Percentiles rank a stretch among this genome's conserved stretches.
Conservation (phyloP, 306 rosid species). For the Acacia confusa region DNA sequence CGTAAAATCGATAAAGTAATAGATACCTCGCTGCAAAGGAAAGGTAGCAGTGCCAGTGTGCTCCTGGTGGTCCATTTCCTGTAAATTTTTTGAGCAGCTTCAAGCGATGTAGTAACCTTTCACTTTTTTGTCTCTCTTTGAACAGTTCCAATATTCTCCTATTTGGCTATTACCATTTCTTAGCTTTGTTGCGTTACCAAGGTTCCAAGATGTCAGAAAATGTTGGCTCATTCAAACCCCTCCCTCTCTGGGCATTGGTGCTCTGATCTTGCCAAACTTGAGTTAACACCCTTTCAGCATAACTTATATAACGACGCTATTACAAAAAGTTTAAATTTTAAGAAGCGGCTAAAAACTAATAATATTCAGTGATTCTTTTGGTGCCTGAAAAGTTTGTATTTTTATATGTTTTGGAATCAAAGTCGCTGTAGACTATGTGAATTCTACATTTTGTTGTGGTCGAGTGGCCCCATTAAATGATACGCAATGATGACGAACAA, state of each 20-base stretch:
- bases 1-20: slow-evolving; percentile 28
- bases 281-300: slow-evolving; percentile 13
- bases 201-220: slow-evolving; percentile 2
- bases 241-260: slow-evolving; percentile 28
- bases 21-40: slow-evolving; percentile 31
- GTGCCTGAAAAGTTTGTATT: neutral
- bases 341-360: slow-evolving; percentile 25
- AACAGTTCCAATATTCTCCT: slow-evolving; percentile 32
- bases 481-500: slow-evolving; percentile 12
- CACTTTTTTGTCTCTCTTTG: slow-evolving; percentile 23
- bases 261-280: slow-evolving; percentile 27
- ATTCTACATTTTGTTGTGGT: slow-evolving; percentile 10
- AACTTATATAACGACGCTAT: slow-evolving; percentile 11
- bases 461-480: slow-evolving; percentile 21
- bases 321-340: neutral
- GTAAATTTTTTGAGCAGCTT: slow-evolving; percentile 35
- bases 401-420: slow-evolving; percentile 18
- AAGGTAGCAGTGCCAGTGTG: slow-evolving; percentile 36
- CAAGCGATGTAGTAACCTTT: slow-evolving; percentile 40
- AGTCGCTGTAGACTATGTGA: slow-evolving; percentile 12
- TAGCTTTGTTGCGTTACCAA: slow-evolving; percentile 10
- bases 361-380: slow-evolving; percentile 20
- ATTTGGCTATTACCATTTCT: slow-evolving; percentile 22
- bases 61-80: slow-evolving; percentile 56
- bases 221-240: slow-evolving; percentile 32